These are phyloP conservation scores for Hirschioporus abietinus DNA, from an alignment of 768 basidiomycete genomes.

Conservation along the genomic window DNA sequence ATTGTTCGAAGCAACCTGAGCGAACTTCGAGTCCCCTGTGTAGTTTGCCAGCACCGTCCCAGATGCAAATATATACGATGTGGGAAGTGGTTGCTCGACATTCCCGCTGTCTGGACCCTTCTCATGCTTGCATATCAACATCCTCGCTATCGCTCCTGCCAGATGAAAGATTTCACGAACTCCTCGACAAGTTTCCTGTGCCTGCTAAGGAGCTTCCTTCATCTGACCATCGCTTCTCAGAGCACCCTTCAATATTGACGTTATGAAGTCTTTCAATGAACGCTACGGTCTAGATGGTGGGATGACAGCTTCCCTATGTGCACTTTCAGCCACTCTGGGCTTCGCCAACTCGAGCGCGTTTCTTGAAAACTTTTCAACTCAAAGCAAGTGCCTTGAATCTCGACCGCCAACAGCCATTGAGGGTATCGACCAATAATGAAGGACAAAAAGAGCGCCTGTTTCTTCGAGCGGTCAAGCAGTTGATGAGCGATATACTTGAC, in stretches of 20 bases:
- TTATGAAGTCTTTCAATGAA: too few species aligned
- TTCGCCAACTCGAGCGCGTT: neutral
- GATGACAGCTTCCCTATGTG: neutral
- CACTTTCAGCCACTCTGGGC: neutral
- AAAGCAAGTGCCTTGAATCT: neutral
- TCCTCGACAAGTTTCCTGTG: neutral
- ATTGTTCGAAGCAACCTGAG: neutral
- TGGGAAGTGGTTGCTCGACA: neutral
- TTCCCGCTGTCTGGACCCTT: neutral
- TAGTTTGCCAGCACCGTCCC: too few species aligned
- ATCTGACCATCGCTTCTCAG: neutral
- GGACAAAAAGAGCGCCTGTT: too few species aligned
- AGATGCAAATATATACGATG: neutral
- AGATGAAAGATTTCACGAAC: neutral
- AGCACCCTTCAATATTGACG: neutral
- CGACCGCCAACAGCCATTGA: neutral
- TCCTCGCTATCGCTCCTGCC: neutral
- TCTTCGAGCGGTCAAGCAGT: neutral
- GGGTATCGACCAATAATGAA: neutral
- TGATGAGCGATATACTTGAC: neutral
- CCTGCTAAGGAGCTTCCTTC: neutral
- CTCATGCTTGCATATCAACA: neutral
- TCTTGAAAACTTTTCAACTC: neutral
- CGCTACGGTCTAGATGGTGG: neutral
- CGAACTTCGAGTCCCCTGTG: neutral